Evolutionary conservation across 139 green algal genomes (phyloP).

Genomic region (Deuterostichococcus epilithicus): DNA sequence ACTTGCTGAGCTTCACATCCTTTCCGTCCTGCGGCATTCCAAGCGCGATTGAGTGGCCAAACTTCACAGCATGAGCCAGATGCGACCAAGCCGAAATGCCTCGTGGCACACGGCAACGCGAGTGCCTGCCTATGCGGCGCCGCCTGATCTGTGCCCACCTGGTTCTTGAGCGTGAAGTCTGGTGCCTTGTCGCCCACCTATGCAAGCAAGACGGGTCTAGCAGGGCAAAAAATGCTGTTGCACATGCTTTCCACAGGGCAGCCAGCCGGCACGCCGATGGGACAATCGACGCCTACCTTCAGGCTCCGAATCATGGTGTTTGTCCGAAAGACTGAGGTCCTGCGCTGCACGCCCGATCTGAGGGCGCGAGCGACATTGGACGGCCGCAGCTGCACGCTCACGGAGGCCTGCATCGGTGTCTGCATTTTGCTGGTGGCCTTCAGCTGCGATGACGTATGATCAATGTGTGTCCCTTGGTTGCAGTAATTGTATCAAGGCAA

Average conservation of each 20-base stretch:
- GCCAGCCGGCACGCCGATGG: neutral
- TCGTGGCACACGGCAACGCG: neutral
- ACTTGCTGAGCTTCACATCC: slow-evolving; percentile 9
- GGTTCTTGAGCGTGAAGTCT: slow-evolving; percentile 7
- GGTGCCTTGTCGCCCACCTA: slow-evolving; percentile 14
- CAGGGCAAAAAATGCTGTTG: neutral
- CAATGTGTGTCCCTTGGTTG: too few species aligned
- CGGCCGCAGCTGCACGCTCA: neutral
- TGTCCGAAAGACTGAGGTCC: neutral
- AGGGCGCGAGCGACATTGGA: neutral
- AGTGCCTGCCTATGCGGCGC: too few species aligned
- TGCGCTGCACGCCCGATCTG: neutral
- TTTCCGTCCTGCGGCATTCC: slow-evolving; percentile 8
- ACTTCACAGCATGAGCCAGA: too few species aligned
- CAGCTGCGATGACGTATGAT: too few species aligned
- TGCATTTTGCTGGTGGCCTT: too few species aligned
- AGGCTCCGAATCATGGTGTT: neutral
- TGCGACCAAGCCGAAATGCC: too few species aligned
- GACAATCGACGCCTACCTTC: neutral
- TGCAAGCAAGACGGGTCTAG: neutral
- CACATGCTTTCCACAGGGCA: neutral
- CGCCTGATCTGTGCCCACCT: neutral
- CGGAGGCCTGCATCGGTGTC: too few species aligned
- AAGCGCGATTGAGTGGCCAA: neutral
- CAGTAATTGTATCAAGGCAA: too few species aligned